Percentiles rank a stretch among this genome's conserved stretches.
phyloP scores from a whole-genome alignment of 768 basidiomycete species.

The Candolleomyces eurysporus region DNA sequence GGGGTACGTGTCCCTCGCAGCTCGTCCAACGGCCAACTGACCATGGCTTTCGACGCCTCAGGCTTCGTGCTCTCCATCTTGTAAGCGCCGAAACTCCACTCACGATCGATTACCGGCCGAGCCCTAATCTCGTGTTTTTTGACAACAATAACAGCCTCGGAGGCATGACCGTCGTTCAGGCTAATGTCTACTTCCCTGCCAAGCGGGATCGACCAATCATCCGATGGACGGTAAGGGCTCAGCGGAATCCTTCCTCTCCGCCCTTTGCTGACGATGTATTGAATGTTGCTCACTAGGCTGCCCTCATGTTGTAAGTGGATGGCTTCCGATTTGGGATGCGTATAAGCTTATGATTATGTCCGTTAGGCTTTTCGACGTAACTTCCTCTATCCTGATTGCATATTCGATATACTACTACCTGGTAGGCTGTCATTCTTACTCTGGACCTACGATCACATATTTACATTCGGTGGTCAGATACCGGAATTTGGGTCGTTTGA shows the following conservation, averaged over 20 bases:
- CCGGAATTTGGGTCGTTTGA: slow-evolving; percentile 41
- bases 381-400: slow-evolving; percentile 37
- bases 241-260: too few species aligned
- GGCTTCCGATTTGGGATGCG: neutral
- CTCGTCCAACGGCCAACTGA: neutral
- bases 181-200: slow-evolving; percentile 37
- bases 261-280: too few species aligned
- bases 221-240: slow-evolving; percentile 27
- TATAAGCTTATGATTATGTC: neutral
- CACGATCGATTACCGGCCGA: too few species aligned
- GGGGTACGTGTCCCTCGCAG: slow-evolving; percentile 19
- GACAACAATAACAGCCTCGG: slow-evolving; percentile 23
- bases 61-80: slow-evolving; percentile 28
- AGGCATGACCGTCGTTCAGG: slow-evolving; percentile 41
- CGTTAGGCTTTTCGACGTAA: slow-evolving; percentile 34
- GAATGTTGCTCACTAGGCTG: slow-evolving; percentile 15
- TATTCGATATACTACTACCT: slow-evolving; percentile 47
- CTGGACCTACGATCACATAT: neutral
- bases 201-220: slow-evolving; percentile 25
- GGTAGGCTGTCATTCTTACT: slow-evolving; percentile 19
- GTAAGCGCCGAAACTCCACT: slow-evolving; percentile 10
- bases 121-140: too few species aligned
- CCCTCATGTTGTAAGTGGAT: slow-evolving; percentile 24
- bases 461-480: slow-evolving; percentile 24
- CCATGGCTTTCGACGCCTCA: slow-evolving; percentile 1